Evolutionary conservation across 2,329 filamentous ascomycete species (phyloP), one percentile per base, ranked within the genome.

Genomic region (Alternaria viburni): DNA sequence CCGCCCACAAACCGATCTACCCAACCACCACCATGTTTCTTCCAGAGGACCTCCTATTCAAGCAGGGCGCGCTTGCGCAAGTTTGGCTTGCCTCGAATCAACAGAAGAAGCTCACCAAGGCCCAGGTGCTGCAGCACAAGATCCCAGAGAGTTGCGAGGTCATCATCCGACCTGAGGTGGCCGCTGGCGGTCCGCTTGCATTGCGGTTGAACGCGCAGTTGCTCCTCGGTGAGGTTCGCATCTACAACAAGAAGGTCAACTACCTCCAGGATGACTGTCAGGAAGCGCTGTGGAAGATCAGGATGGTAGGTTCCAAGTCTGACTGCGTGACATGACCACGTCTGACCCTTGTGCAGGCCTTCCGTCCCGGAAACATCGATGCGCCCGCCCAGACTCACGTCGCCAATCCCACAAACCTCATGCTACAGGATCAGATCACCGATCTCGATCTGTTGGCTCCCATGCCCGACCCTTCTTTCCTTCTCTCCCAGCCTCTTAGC

Each of bases 41-140:
- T 82, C 97, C 96, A 57, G 93, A 97, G 85, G 93, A 93, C 59
- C 88, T 99, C 63, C 88, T 99, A 74, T 93, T 94, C 80, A 97
- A 97, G 90, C 97, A 93, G 74, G 96, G 96, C 85, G 95, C 96
- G 77, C 84, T 99, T 86, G 96, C 96, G 83, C 93, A 93, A 78
- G 94, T 98, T 83, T 99, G 96, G 96, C 88, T 98, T 66, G 97
- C 96, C 30, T 93, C 96, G 84, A 99, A 98, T 82, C 87, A 98
- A 69, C 96, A 98, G 87, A 93, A 95, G 86, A 99, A 98, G 84
- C 89, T 99, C 64, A 97, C 94, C 72, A 99, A 99, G 83, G 93
- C 93, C 68, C 93, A 97, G 76, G 96, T 98, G 71, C 81, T 99
- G 68, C 93, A 97, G 79, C 95, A 94, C 63, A 96, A 97, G 83